These are phyloP conservation scores for Rhodamnia argentea DNA, from an alignment of 345 rosid genomes.

Conservation along the genomic window DNA sequence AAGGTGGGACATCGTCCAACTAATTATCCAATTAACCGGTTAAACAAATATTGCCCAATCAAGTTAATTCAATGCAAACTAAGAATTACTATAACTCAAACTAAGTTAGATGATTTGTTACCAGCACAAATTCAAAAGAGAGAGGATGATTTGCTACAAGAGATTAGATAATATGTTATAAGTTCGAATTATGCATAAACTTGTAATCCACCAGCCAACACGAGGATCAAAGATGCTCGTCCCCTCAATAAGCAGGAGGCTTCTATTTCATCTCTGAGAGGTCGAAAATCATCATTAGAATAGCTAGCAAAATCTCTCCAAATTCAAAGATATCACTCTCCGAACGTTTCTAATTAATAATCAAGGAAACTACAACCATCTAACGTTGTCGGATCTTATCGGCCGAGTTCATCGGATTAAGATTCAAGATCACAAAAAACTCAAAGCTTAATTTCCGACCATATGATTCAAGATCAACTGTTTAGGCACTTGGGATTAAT, in stretches of 20 bases:
- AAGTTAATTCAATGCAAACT: neutral
- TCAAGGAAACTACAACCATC: neutral
- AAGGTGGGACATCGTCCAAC: neutral
- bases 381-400: neutral
- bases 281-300: neutral
- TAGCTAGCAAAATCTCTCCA: neutral
- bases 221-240: neutral
- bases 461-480: neutral
- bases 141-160: neutral
- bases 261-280: neutral
- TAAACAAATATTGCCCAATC: neutral
- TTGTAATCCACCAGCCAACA: too few species aligned
- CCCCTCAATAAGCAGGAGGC: neutral
- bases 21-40: too few species aligned
- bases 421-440: neutral
- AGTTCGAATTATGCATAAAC: too few species aligned
- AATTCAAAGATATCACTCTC: neutral
- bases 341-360: neutral
- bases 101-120: neutral
- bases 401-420: rapidly evolving
- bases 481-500: neutral
- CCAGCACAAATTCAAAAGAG: too few species aligned
- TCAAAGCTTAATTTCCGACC: neutral
- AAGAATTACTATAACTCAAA: neutral
- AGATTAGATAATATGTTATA: too few species aligned